Conservation (phyloP, 2,329 filamentous ascomycete genomes). For the Blastomyces percursus region DNA sequence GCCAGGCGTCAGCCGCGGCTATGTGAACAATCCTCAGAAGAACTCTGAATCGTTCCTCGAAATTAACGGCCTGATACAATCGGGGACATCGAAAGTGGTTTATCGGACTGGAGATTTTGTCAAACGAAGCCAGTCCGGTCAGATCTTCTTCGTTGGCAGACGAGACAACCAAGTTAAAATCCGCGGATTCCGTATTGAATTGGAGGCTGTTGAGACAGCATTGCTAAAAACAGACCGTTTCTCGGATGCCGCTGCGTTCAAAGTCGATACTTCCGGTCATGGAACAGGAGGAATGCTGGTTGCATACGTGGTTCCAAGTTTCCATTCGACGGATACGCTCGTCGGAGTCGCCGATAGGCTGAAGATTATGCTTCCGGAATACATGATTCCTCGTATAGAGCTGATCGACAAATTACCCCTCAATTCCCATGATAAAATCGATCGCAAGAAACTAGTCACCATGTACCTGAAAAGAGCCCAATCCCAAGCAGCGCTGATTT, state of each 20-base stretch:
- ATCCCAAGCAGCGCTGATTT: neutral
- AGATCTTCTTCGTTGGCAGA: constrained; percentile 61
- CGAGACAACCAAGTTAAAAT: constrained; percentile 81
- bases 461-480: constrained; percentile 7
- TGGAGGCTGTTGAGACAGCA: constrained; percentile 73
- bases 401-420: constrained; percentile 55
- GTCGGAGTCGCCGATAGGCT: constrained; percentile 35
- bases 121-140: constrained; percentile 49
- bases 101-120: constrained; percentile 77
- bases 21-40: constrained; percentile 46
- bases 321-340: constrained; percentile 49
- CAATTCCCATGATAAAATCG: constrained; percentile 62
- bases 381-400: constrained; percentile 61
- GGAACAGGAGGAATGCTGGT: constrained; percentile 14
- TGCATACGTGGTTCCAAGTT: constrained; percentile 14
- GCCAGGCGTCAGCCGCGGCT: constrained; percentile 65
- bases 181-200: constrained; percentile 78
- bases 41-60: constrained; percentile 60
- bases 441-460: constrained; percentile 14
- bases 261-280: constrained; percentile 10
- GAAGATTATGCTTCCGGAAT: constrained; percentile 55
- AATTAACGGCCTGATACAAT: constrained; percentile 63
- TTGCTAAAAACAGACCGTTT: constrained; percentile 14
- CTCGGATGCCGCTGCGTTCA: constrained; percentile 13
- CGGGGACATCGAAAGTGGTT: constrained; percentile 54